Evolutionary conservation across 2,329 filamentous ascomycete species (phyloP).

Genomic region (Venturia carpophila): DNA sequence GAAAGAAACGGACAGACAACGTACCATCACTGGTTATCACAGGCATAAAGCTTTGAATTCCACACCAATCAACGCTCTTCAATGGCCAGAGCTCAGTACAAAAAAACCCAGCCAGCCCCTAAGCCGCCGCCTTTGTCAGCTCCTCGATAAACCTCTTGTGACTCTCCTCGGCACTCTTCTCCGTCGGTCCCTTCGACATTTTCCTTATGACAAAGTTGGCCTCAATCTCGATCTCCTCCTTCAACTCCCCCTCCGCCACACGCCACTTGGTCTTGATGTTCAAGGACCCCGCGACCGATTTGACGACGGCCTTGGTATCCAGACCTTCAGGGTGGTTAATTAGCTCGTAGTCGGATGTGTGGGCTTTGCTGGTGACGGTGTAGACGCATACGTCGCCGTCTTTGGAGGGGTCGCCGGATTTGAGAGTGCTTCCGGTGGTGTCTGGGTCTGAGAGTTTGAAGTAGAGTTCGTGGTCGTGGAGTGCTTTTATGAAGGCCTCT

Average conservation of each 20-base stretch:
- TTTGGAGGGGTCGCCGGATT: slow-evolving; percentile 28
- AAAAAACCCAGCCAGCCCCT: background rate
- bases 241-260: slow-evolving; percentile 26
- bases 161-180: background rate
- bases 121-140: background rate
- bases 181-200: slow-evolving; percentile 29
- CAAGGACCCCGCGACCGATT: slow-evolving; percentile 32
- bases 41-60: too few relatives aligned
- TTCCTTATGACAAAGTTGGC: slow-evolving; percentile 38
- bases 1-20: too few relatives aligned
- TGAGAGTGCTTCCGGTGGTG: slow-evolving; percentile 29
- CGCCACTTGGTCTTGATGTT: slow-evolving; percentile 34
- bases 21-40: too few relatives aligned
- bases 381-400: background rate
- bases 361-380: slow-evolving; percentile 16
- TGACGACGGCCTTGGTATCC: slow-evolving; percentile 33
- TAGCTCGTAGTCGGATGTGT: slow-evolving; percentile 28
- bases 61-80: too few relatives aligned
- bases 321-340: slow-evolving; percentile 31
- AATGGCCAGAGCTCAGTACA: too few relatives aligned
- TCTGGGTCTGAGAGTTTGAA: slow-evolving; percentile 33
- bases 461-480: slow-evolving; percentile 36
- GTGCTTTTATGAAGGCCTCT: slow-evolving; percentile 27
- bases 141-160: background rate
- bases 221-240: slow-evolving; percentile 35